phyloP scores from a whole-genome alignment of 2,329 filamentous ascomycete genomes.

The Arthroderma uncinatum region DNA sequence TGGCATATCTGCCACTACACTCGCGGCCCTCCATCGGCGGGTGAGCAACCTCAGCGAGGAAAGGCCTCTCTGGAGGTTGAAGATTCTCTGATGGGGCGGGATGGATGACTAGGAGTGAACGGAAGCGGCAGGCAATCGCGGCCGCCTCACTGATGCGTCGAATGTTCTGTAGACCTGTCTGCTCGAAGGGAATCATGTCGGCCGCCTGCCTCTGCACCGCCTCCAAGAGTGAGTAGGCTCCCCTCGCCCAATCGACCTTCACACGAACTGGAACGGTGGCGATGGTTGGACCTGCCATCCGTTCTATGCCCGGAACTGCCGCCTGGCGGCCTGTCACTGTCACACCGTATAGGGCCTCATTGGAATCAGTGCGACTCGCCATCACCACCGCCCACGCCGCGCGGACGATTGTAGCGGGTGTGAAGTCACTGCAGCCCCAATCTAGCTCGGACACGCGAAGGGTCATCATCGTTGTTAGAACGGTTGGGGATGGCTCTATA shows the following conservation, averaged over 20 bases:
- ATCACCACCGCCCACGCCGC: conserved; percentile 34
- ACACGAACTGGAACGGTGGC: conserved; percentile 34
- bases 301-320: conserved; percentile 26
- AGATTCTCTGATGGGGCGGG: neutral
- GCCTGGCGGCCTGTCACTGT: conserved; percentile 32
- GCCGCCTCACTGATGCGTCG: conserved; percentile 39
- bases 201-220: conserved; percentile 45
- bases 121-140: conserved; percentile 31
- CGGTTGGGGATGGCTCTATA: neutral
- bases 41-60: neutral
- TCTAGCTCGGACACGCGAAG: neutral
- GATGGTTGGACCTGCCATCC: conserved; percentile 33
- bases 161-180: conserved; percentile 41
- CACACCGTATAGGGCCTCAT: conserved; percentile 35
- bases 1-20: neutral
- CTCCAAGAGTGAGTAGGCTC: conserved; percentile 40
- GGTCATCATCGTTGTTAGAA: neutral
- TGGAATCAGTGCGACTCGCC: conserved; percentile 27
- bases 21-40: neutral
- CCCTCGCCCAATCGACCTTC: conserved; percentile 23
- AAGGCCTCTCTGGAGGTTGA: neutral
- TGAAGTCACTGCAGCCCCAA: conserved; percentile 6
- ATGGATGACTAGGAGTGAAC: conserved; percentile 30
- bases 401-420: conserved; percentile 27
- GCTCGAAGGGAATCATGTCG: conserved; percentile 47